Evolutionary conservation across 345 rosid genomes (phyloP).

Genomic region (Sisymbrium altissimum): DNA sequence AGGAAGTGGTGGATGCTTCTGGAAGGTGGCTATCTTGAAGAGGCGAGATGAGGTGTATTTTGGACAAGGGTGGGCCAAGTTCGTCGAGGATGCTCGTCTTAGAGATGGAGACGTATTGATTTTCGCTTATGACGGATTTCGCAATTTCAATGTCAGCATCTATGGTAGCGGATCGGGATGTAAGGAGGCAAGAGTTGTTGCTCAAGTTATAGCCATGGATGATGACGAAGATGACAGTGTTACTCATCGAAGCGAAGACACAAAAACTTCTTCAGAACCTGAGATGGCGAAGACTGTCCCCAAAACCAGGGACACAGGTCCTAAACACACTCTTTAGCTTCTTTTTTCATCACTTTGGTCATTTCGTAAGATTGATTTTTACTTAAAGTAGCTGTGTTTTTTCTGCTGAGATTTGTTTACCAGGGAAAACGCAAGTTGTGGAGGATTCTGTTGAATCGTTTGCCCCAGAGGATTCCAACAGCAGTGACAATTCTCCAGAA

Average conservation of each 20-base stretch:
- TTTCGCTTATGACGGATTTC: neutral
- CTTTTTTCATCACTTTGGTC: neutral
- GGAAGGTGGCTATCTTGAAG: neutral
- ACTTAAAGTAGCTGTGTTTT: neutral
- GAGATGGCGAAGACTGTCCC: neutral
- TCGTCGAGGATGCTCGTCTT: neutral
- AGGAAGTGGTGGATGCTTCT: constrained; percentile 16
- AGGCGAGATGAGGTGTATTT: neutral
- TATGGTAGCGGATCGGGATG: neutral
- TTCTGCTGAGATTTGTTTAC: neutral
- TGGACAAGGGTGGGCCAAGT: neutral
- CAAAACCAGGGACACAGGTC: neutral
- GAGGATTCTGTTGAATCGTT: neutral
- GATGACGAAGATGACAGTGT: neutral
- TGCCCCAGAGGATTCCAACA: neutral
- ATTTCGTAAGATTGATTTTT: neutral
- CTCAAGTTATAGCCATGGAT: neutral
- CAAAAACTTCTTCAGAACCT: neutral
- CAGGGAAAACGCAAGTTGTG: neutral
- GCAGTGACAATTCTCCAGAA: neutral
- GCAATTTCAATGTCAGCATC: neutral
- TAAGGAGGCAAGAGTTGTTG: neutral
- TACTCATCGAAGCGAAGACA: neutral
- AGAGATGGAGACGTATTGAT: neutral
- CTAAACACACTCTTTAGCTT: neutral